A percentile compares a stretch with the other conserved stretches of the same genome.
Evolutionary conservation across 2,329 filamentous ascomycete genomes (phyloP).

Genomic region (Eurotiales sp.): DNA sequence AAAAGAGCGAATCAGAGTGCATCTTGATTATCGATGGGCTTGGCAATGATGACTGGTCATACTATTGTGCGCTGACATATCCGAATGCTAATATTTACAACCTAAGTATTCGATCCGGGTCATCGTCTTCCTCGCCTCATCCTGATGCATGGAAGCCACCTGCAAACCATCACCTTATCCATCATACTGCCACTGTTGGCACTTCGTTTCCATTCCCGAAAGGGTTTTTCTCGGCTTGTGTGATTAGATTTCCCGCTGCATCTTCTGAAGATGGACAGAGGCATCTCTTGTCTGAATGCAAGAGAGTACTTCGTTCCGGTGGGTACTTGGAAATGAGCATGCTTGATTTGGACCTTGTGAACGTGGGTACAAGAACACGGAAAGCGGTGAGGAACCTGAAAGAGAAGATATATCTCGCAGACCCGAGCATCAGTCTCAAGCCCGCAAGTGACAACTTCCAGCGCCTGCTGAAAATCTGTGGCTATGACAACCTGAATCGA

Average conservation of each 20-base stretch:
- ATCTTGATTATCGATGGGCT: slow-evolving; percentile 49
- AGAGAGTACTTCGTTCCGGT: slow-evolving; percentile 46
- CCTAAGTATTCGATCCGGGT: slow-evolving; percentile 34
- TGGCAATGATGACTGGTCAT: slow-evolving; percentile 52
- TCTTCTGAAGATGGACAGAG: slow-evolving; percentile 41
- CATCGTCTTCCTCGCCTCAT: slow-evolving; percentile 30
- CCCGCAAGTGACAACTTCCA: slow-evolving; percentile 48
- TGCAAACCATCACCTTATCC: slow-evolving; percentile 40
- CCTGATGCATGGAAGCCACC: slow-evolving; percentile 43
- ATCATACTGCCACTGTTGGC: slow-evolving; percentile 35
- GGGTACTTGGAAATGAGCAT: slow-evolving; percentile 49
- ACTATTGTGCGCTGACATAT: slow-evolving; percentile 49
- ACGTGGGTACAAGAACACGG: slow-evolving; percentile 46
- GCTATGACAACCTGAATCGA: slow-evolving; percentile 47
- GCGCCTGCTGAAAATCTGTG: slow-evolving; percentile 40
- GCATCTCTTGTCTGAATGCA: slow-evolving; percentile 47
- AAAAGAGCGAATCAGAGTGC: slow-evolving; percentile 36
- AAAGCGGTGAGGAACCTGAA: slow-evolving; percentile 45
- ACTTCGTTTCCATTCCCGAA: slow-evolving; percentile 46
- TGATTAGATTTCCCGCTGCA: slow-evolving; percentile 45
- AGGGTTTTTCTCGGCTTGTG: slow-evolving; percentile 43
- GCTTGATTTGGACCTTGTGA: slow-evolving; percentile 49
- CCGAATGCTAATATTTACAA: slow-evolving; percentile 44
- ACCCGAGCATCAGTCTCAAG: slow-evolving; percentile 43
- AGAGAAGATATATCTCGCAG: slow-evolving; percentile 41